Evolutionary conservation across 305 asterid species (phyloP), one percentile per base, ranked within the genome.

Genomic region (Plantago lanceolata): DNA sequence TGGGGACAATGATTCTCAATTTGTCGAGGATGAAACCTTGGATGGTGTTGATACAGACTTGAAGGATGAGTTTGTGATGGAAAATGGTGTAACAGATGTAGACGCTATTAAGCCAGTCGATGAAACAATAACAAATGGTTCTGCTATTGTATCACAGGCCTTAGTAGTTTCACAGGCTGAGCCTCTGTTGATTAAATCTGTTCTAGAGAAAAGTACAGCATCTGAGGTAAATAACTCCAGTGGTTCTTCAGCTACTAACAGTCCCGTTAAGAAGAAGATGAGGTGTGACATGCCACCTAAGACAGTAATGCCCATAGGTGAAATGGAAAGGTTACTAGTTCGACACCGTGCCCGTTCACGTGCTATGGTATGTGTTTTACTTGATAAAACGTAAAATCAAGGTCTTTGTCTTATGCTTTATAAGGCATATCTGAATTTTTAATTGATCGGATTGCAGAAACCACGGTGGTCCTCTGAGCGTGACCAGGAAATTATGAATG

Each of bases 401-500:
- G 28, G 52, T 29, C 8, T 13, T 17, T 70, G 37, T 40, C 59
- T 56, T 28, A 68, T 63, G 61, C 53, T 69, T 53, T 3, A 31
- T 68, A 60, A 18, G 31, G 55, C 19, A 70, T 58, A 15, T 28
- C 16, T 66, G 17, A 47, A 49, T 19, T 43, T 8, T 56, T 26
- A 33, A 67, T 28, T 68, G 43, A 44, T 70, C 72, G 67, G 58
- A 59, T 45, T 79, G 75, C 68, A 91, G 97, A 88, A 83, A 71
- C 96, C 96, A 24, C 80, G 85, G 72, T 91, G 96, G 97, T 79
- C 96, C 5, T 86, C 95, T 6, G 87, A 71, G 48, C 90, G 87
- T 61, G 97, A 91, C 82, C 62, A 21, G 73, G 96, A 91, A 66
- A 81, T 91, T 63, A 61, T 83, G 47, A 48, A 80, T 18, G 94